phyloP scores from a whole-genome alignment of 495 filamentous ascomycete genomes.

The Pseudevernia furfuracea region DNA sequence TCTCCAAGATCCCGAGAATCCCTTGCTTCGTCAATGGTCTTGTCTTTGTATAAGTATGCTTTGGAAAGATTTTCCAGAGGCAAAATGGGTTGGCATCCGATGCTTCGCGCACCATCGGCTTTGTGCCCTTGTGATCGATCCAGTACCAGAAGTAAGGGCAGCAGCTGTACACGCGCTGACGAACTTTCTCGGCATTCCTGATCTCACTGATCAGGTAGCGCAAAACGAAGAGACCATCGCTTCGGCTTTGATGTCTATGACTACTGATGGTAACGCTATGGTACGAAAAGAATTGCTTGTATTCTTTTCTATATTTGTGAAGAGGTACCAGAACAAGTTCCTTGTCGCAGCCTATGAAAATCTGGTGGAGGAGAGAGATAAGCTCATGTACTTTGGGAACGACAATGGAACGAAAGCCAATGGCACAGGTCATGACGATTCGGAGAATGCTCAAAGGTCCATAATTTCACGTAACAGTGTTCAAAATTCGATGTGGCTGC shows the following conservation, averaged over 20 bases:
- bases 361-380: slow-evolving; percentile 73
- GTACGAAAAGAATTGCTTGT: slow-evolving; percentile 88
- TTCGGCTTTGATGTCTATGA: slow-evolving; percentile 75
- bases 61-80: slow-evolving; percentile 83
- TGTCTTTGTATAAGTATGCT: slow-evolving; percentile 94
- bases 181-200: slow-evolving; percentile 86
- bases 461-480: slow-evolving; percentile 73
- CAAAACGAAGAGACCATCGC: slow-evolving; percentile 84
- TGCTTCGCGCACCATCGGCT: slow-evolving; percentile 71
- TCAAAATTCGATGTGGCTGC: slow-evolving; percentile 89
- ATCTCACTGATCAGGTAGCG: slow-evolving; percentile 83
- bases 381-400: slow-evolving; percentile 41
- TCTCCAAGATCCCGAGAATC: slow-evolving; percentile 76
- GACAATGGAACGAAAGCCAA: slow-evolving; percentile 32
- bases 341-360: slow-evolving; percentile 88
- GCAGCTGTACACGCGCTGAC: slow-evolving; percentile 90
- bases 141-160: slow-evolving; percentile 87
- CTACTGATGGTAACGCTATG: slow-evolving; percentile 82
- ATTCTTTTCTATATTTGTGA: slow-evolving; percentile 87
- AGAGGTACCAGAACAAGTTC: slow-evolving; percentile 87
- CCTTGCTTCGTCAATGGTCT: slow-evolving; percentile 88
- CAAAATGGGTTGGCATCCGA: slow-evolving; percentile 87
- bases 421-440: slow-evolving; percentile 18
- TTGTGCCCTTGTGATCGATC: slow-evolving; percentile 73
- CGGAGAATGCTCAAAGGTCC: slow-evolving; percentile 27